phyloP scores from a whole-genome alignment of 371 early-diverging fungal genomes.

The Mucor saturninus region DNA sequence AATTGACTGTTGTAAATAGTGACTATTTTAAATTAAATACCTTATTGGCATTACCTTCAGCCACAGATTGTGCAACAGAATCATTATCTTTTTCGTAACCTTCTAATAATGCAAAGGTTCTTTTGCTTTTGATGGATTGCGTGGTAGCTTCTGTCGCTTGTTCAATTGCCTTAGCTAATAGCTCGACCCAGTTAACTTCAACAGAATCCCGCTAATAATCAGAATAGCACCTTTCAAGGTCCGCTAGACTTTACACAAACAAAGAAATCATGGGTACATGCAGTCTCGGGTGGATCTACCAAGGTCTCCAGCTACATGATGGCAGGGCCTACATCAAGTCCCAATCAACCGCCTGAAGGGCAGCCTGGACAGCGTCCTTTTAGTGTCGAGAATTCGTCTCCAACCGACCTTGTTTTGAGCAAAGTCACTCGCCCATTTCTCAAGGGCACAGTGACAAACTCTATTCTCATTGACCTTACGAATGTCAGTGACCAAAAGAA shows the following conservation, averaged over 20 bases:
- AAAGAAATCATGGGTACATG: no score
- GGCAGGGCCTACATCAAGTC: neutral
- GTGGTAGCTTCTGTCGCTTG: conserved; percentile 17
- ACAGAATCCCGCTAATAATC: conserved; percentile 11
- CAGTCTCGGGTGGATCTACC: neutral
- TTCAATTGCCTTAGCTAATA: conserved; percentile 20
- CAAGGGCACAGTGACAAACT: no score
- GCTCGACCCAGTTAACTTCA: conserved; percentile 20
- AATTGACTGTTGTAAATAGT: conserved; percentile 17
- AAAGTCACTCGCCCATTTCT: no score
- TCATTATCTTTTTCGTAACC: conserved; percentile 22
- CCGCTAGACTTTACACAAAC: neutral
- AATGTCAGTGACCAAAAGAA: no score
- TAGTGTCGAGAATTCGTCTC: no score
- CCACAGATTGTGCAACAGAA: conserved; percentile 21
- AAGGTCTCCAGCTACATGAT: neutral
- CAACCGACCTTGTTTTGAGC: no score
- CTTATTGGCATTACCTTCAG: conserved; percentile 21
- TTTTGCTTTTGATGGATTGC: conserved; percentile 23
- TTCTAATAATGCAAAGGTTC: conserved; percentile 24
- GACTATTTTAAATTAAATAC: conserved; percentile 20
- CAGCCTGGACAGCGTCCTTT: no score
- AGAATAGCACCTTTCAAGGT: conserved; percentile 4
- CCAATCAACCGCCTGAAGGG: no score
- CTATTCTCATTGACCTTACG: no score